Evolutionary conservation across 2,329 filamentous ascomycete genomes (phyloP).

Genomic region (Colletotrichum theobromicola): DNA sequence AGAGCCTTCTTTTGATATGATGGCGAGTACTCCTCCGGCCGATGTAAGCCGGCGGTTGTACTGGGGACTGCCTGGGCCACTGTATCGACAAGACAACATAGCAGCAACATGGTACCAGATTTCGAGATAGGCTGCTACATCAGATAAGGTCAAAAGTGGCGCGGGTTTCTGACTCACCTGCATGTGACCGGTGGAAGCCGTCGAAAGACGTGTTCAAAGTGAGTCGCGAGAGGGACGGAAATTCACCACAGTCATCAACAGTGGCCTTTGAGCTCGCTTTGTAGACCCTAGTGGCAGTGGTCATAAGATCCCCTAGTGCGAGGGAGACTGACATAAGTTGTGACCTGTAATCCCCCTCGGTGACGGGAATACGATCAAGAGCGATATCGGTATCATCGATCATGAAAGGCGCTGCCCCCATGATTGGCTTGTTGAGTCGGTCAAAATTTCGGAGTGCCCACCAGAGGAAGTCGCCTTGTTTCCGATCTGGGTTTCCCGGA

Average conservation of each 20-base stretch:
- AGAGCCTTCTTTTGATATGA: conserved; percentile 9
- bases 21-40: conserved; percentile 14
- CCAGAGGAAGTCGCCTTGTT: conserved; percentile 22
- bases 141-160: background rate
- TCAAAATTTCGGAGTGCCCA: conserved; percentile 25
- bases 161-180: background rate
- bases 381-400: conserved; percentile 26
- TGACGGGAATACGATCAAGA: background rate
- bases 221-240: conserved; percentile 15
- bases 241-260: conserved; percentile 14
- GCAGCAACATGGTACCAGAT: conserved; percentile 26
- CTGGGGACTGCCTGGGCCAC: conserved; percentile 21
- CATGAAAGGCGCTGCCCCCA: conserved; percentile 25
- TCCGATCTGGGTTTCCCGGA: conserved; percentile 20
- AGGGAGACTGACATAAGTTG: conserved; percentile 19
- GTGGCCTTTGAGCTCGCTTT: conserved; percentile 20
- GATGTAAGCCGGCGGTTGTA: conserved; percentile 22
- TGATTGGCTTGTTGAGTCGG: conserved; percentile 26
- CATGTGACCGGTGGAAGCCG: conserved; percentile 18
- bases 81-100: conserved; percentile 25
- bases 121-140: conserved; percentile 20
- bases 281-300: conserved; percentile 22
- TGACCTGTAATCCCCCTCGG: conserved; percentile 3
- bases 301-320: conserved; percentile 23
- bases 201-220: background rate